phyloP scores from a whole-genome alignment of 148 eudicot species.

The Silene latifolia region DNA sequence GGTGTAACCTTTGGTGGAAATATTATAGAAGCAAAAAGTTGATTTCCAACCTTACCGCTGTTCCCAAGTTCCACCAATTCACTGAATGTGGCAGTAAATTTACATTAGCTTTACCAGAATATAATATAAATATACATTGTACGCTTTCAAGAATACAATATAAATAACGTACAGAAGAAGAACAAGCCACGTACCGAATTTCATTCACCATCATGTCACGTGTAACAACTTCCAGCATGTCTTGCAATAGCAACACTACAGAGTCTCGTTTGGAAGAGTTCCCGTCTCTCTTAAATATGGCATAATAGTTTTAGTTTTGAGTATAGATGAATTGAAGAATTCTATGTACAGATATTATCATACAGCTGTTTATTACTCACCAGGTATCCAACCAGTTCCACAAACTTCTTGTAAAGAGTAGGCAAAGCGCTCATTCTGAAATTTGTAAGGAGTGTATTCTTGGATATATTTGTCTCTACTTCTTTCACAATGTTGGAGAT shows the following conservation, averaged over 20 bases:
- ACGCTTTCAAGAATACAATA: not conserved
- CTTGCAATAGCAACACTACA: slow-evolving; percentile 82
- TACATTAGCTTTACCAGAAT: slow-evolving; percentile 14
- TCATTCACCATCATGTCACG: slow-evolving; percentile 97
- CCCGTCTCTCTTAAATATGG: slow-evolving; percentile 61
- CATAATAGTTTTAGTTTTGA: slow-evolving; percentile 14
- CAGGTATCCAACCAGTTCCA: slow-evolving; percentile 73
- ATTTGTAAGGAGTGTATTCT: slow-evolving; percentile 60
- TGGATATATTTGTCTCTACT: slow-evolving; percentile 68
- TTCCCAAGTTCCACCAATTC: slow-evolving; percentile 74
- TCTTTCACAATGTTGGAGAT: slow-evolving; percentile 70
- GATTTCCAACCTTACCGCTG: slow-evolving; percentile 75
- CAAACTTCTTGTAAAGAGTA: slow-evolving; percentile 63
- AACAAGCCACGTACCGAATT: slow-evolving; percentile 45
- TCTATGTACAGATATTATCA: slow-evolving; percentile 8
- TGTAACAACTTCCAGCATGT: slow-evolving; percentile 88
- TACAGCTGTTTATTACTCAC: slow-evolving; percentile 38
- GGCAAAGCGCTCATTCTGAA: slow-evolving; percentile 83
- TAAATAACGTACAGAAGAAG: not conserved
- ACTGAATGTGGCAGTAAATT: slow-evolving; percentile 34
- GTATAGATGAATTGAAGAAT: not conserved
- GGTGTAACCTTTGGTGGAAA: slow-evolving; percentile 78
- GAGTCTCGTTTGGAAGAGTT: slow-evolving; percentile 54
- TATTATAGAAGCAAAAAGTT: slow-evolving; percentile 58
- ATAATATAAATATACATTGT: not conserved